Conservation (phyloP, 2,329 filamentous ascomycete species). For the Colletotrichum agaves region DNA sequence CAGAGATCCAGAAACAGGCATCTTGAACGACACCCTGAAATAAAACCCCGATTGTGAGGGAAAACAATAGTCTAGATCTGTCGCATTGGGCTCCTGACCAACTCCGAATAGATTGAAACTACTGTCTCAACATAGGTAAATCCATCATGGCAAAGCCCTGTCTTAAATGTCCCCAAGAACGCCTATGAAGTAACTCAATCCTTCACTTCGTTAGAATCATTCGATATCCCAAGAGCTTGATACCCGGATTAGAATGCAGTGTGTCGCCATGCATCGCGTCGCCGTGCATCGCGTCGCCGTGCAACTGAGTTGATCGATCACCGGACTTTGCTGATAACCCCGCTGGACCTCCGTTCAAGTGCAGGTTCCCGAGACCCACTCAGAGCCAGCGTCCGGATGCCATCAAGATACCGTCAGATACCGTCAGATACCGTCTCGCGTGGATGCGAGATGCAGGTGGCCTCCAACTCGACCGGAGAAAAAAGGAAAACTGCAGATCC, state of each 20-base stretch:
- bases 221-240: conserved; percentile 12
- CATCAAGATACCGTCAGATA: conserved; percentile 6
- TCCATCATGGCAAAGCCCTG: conserved; percentile 23
- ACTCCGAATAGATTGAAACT: conserved; percentile 22
- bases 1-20: conserved; percentile 47
- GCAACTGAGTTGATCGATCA: conserved; percentile 5
- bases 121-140: background rate
- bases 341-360: conserved; percentile 5
- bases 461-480: background rate
- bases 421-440: conserved; percentile 1
- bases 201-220: conserved; percentile 28
- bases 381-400: conserved; percentile 27
- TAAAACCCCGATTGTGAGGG: conserved; percentile 27
- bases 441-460: background rate
- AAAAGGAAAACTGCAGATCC: conserved; percentile 18
- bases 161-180: conserved; percentile 30
- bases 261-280: background rate
- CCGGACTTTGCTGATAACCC: conserved; percentile 37
- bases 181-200: conserved; percentile 4
- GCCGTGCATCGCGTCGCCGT: background rate
- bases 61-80: conserved; percentile 25
- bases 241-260: conserved; percentile 4
- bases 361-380: conserved; percentile 15
- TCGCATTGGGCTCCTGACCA: conserved; percentile 7
- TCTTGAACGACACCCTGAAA: conserved; percentile 35